These are phyloP conservation scores for Coriolopsis trogii DNA, from an alignment of 1,284 basidiomycete genomes.

Conservation along the genomic window DNA sequence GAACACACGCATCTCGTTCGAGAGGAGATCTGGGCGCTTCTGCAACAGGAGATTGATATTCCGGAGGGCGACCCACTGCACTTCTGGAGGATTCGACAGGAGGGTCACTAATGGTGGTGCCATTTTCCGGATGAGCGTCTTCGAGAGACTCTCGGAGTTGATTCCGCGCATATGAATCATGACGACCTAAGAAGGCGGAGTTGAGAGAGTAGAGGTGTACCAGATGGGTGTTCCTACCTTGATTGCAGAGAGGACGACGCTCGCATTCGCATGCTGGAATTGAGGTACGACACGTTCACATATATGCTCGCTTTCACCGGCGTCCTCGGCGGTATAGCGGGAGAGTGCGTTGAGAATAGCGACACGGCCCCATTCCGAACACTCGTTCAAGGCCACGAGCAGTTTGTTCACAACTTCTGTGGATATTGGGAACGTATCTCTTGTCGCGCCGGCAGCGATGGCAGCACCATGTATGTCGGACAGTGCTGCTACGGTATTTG, in stretches of 20 bases:
- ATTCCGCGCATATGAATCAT: conserved; percentile 95
- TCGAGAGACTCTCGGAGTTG: conserved; percentile 83
- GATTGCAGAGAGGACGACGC: conserved; percentile 93
- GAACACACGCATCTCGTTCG: conserved; percentile 97
- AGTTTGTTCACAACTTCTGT: conserved; percentile 84
- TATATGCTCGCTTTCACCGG: conserved; percentile 97
- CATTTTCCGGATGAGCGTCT: conserved; percentile 94
- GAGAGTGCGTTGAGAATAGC: conserved; percentile 88
- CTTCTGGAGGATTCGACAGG: conserved; percentile 77
- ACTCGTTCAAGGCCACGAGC: conserved; percentile 95
- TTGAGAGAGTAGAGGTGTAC: not conserved
- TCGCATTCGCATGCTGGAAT: conserved; percentile 96
- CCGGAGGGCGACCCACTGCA: conserved; percentile 96
- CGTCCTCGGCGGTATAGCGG: conserved; percentile 82
- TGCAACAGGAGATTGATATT: conserved; percentile 98
- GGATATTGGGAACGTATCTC: conserved; percentile 84
- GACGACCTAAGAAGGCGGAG: conserved; percentile 65
- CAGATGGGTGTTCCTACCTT: conserved; percentile 57
- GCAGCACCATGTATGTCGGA: conserved; percentile 87
- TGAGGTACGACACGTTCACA: conserved; percentile 98
- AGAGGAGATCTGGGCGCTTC: conserved; percentile 86
- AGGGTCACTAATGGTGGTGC: conserved; percentile 91
- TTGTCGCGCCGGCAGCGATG: conserved; percentile 57
- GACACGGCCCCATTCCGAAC: conserved; percentile 98
- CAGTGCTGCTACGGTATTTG: conserved; percentile 93